Base-by-base conservation (phyloP, 495 filamentous ascomycete species). In the Talaromyces nanjingensis region DNA sequence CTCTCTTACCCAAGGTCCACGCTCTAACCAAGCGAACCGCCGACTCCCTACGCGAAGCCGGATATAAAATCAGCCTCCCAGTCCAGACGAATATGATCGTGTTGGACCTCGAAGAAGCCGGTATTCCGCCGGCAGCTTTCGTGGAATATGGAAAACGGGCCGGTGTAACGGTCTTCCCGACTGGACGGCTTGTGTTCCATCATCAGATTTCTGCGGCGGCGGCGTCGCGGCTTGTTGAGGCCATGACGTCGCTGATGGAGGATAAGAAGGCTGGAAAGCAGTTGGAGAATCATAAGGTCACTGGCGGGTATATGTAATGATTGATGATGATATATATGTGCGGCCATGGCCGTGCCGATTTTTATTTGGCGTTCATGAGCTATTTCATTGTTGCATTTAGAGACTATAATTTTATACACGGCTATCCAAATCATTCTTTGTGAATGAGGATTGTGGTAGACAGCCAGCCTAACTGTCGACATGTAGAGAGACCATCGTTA, bases 41-140 rank as follows among this genome's bases (percentile, higher is more conserved):
- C 3, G 60, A 64, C 9, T 57, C 52, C 25, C 53, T 69, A 4
- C 42, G 34, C 7, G 45, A 59, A 20, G 59, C 65, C 56, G 89
- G 89, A 2, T 88, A 88, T 12, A 81, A 81, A 76, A 67, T 86
- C 29, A 56, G 70, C 29, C 72, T 85, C 18, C 85, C 86, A 1
- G 87, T 88, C 0, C 84, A 92, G 65, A 92, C 90, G 49, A 93
- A 93, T 71, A 92, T 92, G 86, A 84, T 91, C 37, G 92, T 89
- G 86, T 61, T 92, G 20, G 87, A 91, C 74, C 70, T 93, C 45
- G 81, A 84, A 29, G 77, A 65, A 14, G 66, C 69, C 6, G 76
- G 79, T 0, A 76, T 86, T 61, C 65, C 69, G 4, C 63, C 49
- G 11, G 76, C 81, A 54, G 72, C 70, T 33, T 78, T 88, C 34